These are phyloP conservation scores for Metschnikowia anglica DNA, from an alignment of 805 yeast species.

Conservation along the genomic window DNA sequence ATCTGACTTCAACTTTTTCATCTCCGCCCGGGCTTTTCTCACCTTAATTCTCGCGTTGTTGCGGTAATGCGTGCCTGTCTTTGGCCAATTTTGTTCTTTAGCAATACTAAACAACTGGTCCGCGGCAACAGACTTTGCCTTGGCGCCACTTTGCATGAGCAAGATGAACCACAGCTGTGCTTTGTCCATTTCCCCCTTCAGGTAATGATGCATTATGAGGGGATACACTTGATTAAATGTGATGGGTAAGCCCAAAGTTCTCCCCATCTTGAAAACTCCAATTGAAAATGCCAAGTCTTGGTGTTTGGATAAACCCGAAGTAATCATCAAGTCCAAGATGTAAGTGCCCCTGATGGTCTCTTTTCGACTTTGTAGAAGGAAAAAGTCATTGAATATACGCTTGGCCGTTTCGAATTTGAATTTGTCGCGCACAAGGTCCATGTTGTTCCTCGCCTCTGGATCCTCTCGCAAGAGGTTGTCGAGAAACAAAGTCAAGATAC, in stretches of 20 bases:
- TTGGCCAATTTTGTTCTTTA: conserved; percentile 36
- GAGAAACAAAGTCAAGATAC: conserved; percentile 23
- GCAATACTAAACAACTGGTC: conserved; percentile 34
- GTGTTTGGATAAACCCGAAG: conserved; percentile 32
- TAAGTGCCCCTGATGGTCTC: conserved; percentile 22
- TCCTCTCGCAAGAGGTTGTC: conserved; percentile 27
- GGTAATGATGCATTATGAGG: conserved; percentile 37
- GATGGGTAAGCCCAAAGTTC: conserved; percentile 30
- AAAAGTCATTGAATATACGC: conserved; percentile 27
- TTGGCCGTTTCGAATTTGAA: conserved; percentile 27
- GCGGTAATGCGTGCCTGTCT: conserved; percentile 34
- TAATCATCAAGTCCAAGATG: conserved; percentile 32
- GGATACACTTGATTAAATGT: conserved; percentile 42
- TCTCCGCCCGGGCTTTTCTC: conserved; percentile 18
- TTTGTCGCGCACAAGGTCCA: conserved; percentile 19
- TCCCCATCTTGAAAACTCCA: conserved; percentile 27
- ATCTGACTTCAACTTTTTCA: conserved; percentile 6
- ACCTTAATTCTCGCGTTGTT: conserved; percentile 26
- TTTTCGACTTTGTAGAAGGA: conserved; percentile 12
- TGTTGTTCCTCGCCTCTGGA: conserved; percentile 18
- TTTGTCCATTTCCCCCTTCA: conserved; percentile 27
- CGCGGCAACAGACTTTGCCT: conserved; percentile 29
- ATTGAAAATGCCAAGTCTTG: conserved; percentile 36
- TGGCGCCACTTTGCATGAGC: conserved; percentile 32
- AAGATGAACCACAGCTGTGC: conserved; percentile 41